phyloP scores from a whole-genome alignment of 495 filamentous ascomycete genomes.

The Cercophora sp. region DNA sequence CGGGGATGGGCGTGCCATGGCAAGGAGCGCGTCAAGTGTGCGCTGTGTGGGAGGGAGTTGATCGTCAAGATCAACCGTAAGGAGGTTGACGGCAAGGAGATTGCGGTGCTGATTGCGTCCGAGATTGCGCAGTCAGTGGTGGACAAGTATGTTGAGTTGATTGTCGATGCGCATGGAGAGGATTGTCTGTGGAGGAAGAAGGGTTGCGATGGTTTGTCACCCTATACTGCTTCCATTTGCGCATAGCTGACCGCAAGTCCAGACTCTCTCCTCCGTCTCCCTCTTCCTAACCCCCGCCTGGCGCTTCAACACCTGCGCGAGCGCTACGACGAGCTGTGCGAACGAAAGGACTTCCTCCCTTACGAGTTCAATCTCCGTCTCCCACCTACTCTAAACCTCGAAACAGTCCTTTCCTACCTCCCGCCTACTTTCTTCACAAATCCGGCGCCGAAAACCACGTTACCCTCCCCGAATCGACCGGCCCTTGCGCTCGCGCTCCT shows the following conservation, averaged over 20 bases:
- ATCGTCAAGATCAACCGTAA: constrained; percentile 73
- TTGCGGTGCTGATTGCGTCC: constrained; percentile 41
- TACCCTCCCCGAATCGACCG: constrained; percentile 43
- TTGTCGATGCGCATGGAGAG: constrained; percentile 74
- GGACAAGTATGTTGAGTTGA: constrained; percentile 66
- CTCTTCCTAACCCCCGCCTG: constrained; percentile 53
- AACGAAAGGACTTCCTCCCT: constrained; percentile 45
- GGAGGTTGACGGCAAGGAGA: constrained; percentile 61
- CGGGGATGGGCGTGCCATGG: constrained; percentile 85
- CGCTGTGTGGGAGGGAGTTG: constrained; percentile 75
- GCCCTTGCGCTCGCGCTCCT: constrained; percentile 76
- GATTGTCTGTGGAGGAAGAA: constrained; percentile 81
- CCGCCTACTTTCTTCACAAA: constrained; percentile 42
- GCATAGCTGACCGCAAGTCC: constrained; percentile 34
- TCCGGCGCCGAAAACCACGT: constrained; percentile 29
- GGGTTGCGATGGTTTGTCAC: constrained; percentile 72
- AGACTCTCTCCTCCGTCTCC: constrained; percentile 44
- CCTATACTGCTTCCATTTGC: background rate
- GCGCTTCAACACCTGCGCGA: constrained; percentile 54
- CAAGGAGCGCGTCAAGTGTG: constrained; percentile 77
- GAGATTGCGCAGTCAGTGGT: constrained; percentile 66
- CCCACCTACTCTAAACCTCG: constrained; percentile 41
- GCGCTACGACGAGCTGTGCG: constrained; percentile 56
- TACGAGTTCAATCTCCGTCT: constrained; percentile 51
- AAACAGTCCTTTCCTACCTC: constrained; percentile 48